Evolutionary conservation across 805 yeast genomes (phyloP), one percentile per base, ranked within the genome.

Genomic region (Saccharomycopsis javanensis): DNA sequence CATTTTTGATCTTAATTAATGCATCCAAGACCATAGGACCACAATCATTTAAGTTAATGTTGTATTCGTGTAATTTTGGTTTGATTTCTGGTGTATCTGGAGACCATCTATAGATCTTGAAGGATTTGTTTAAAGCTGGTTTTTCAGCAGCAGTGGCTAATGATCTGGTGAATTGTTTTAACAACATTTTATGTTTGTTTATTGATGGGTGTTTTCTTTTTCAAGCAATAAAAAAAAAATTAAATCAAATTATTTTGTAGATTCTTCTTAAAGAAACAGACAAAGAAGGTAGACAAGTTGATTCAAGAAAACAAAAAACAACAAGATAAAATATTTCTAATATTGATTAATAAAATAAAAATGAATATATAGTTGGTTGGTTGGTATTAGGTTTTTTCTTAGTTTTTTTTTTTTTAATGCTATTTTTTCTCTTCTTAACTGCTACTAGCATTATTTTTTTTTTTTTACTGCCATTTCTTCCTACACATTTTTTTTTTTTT

Each of bases 21-120:
- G 98, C 99, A 73, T 94, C 99, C 68, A 94, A 78, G 55, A 94
- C 86, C 99, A 94, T 94, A 57, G 99, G 99, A 62, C 99, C 99
- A 75, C 96, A 88, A 55, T 84, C 75, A 75, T 90, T 86, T 71
- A 94, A 80, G 72, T 94, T 96, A 53, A 94, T 79, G 64, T 88
- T 78, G 75, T 86, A 94, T 62, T 80, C 79, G 74, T 88, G 85
- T 81, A 94, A 79, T 63, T 78, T 76, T 60, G 99, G 99, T 78
- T 91, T 88, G 64, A 81, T 83, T 64, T 88, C 90, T 55, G 99
- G 99, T 54, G 88, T 82, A 71, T 94, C 99, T 57, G 99, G 99
- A 68, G 86, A 87, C 99, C 99, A 94, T 76, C 99, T 84, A 80
- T 94, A 94, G 67, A 94, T 84, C 70, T 91, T 88, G 74, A 94